Percentiles rank a stretch among this genome's conserved stretches.
Evolutionary conservation across 371 early-diverging fungal species (phyloP).

Genomic region (Mucor indicus): DNA sequence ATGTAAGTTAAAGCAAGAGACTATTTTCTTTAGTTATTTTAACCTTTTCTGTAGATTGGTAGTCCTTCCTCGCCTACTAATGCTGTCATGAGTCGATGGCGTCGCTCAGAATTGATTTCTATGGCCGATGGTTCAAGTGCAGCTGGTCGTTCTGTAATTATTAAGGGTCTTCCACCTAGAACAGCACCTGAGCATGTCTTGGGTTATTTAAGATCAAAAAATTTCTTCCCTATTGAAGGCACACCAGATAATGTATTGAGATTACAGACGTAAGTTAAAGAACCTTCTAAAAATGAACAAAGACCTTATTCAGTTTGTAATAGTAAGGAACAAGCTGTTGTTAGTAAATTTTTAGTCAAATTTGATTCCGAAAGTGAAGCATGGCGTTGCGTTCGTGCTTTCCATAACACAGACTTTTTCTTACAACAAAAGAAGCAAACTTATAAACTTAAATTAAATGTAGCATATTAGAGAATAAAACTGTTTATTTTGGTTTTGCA

Average conservation of each 20-base stretch:
- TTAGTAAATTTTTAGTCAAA: constrained; percentile 42
- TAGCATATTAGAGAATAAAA: constrained; percentile 31
- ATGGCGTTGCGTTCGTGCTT: constrained; percentile 47
- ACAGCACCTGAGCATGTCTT: constrained; percentile 29
- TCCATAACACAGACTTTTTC: constrained; percentile 38
- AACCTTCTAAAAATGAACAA: no score
- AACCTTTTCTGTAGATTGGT: no score
- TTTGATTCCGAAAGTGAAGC: constrained; percentile 51
- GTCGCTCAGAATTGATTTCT: constrained; percentile 28
- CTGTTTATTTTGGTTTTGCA: neutral
- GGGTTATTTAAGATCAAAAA: constrained; percentile 34
- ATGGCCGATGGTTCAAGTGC: constrained; percentile 29
- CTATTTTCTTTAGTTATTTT: neutral
- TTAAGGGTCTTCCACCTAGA: constrained; percentile 30
- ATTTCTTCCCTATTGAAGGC: constrained; percentile 42
- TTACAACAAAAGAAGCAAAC: constrained; percentile 15
- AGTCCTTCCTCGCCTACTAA: neutral
- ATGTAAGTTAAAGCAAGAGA: constrained; percentile 26
- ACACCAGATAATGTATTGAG: constrained; percentile 26
- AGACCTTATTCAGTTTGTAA: neutral
- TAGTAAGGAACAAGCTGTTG: constrained; percentile 29
- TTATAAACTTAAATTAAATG: constrained; percentile 23
- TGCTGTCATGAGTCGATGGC: constrained; percentile 14
- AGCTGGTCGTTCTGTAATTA: constrained; percentile 38
- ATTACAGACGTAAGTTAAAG: constrained; percentile 41